Conservation (phyloP, 495 filamentous ascomycete genomes). For the Trichoderma parareesei region DNA sequence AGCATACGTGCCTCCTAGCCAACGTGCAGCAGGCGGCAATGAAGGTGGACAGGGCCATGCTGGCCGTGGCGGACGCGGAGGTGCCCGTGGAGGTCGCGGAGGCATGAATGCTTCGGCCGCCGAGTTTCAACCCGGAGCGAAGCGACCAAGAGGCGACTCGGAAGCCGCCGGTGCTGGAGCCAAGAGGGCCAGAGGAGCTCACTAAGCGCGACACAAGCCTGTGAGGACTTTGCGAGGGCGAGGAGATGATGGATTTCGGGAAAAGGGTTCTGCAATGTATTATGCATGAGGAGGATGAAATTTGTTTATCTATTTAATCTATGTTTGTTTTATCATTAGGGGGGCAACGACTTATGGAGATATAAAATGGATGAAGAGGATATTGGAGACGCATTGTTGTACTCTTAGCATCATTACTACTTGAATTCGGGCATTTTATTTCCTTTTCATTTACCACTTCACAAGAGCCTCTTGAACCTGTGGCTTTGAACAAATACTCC, state of each 20-base stretch:
- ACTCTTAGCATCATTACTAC: not conserved
- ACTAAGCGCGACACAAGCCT: not conserved
- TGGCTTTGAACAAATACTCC: no score
- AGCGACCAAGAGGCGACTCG: slow-evolving; percentile 56
- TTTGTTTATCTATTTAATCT: not conserved
- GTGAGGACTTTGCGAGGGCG: no score
- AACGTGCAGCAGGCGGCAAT: slow-evolving; percentile 21
- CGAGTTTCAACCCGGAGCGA: slow-evolving; percentile 60
- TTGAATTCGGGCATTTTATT: not conserved
- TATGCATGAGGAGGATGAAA: not conserved
- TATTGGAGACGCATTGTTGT: not conserved
- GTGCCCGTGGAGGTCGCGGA: slow-evolving; percentile 31
- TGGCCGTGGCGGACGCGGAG: slow-evolving; percentile 19
- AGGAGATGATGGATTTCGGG: not conserved
- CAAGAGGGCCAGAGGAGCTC: slow-evolving; percentile 27
- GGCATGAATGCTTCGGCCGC: slow-evolving; percentile 35
- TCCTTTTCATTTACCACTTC: not conserved
- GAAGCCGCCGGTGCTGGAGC: slow-evolving; percentile 31
- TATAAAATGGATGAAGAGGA: slow-evolving; percentile 6
- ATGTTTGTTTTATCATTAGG: not conserved
- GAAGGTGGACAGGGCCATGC: slow-evolving; percentile 25
- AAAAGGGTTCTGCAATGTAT: not conserved
- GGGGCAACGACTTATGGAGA: not conserved
- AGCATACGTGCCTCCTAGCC: slow-evolving; percentile 21
- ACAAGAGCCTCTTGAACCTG: not conserved